Evolutionary conservation across 1,284 basidiomycete species (phyloP), one percentile per base, ranked within the genome.

Genomic region (Boletellus deceptivus): DNA sequence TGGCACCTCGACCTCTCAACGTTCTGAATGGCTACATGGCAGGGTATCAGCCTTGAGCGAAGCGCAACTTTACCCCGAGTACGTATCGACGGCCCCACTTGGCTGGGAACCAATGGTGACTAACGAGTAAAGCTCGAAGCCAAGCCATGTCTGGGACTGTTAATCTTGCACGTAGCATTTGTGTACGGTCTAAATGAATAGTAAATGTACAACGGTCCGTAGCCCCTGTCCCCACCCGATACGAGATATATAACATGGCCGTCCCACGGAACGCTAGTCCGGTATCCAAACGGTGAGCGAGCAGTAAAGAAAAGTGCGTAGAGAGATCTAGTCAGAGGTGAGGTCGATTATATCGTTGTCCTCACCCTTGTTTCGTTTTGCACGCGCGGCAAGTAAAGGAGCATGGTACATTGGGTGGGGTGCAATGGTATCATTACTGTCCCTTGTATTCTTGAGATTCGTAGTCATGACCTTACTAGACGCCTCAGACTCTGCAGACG

Each of bases 331-430:
- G 42, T 65, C 56, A 10, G 56, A 73, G n/a, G 73, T 73, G 22
- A 75, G 62, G 61, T 75, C 74, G 43, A 75, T 74, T 11, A 75
- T 54, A 41, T 70, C 63, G 9, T 57, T 44, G 10, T 56, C 44
- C 44, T 13, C 47, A 9, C 5, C 22, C 31, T 46, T 48, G 43
- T 24, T 48, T 45, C 31, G 42, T 43, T 38, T 67, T 17, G 55
- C 55, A 11, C 65, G 67, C 27, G 65, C 64, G 18, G 48, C 44
- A 17, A 69, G 64, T 14, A 70, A 47, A 24, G 68, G 65, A 22
- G 55, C 52, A 0, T 17, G 43, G 33, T 31, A 8, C 18, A 29
- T 41, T 5, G 46, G 24, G 1, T 18, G 48, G 6, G 31, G 29
- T 13, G 8, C 31, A 1, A 13, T 16, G 3, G 3, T 20, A 4